A percentile compares a stretch with the other conserved stretches of the same genome.
phyloP scores from a whole-genome alignment of 1,139 yeast genomes.

The Sugiyamaella paludigena region DNA sequence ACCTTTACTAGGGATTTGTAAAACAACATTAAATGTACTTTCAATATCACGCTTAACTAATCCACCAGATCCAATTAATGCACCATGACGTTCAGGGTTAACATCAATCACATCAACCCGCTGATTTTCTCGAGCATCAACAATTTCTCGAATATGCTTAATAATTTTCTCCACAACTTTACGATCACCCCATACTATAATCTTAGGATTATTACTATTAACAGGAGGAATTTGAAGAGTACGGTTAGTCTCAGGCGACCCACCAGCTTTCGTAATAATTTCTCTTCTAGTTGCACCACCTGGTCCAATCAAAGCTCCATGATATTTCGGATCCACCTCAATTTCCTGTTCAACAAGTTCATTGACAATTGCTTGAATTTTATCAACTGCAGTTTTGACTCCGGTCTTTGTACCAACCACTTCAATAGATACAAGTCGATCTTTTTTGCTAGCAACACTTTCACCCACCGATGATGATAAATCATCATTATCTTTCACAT shows the following conservation, averaged over 20 bases:
- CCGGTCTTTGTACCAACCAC: slow-evolving; percentile 78
- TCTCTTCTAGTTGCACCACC: slow-evolving; percentile 75
- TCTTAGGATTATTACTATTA: slow-evolving; percentile 55
- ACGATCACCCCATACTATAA: slow-evolving; percentile 75
- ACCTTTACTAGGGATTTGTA: slow-evolving; percentile 62
- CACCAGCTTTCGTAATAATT: slow-evolving; percentile 79
- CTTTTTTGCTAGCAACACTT: slow-evolving; percentile 37
- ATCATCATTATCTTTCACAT: slow-evolving; percentile 54
- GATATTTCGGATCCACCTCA: slow-evolving; percentile 74
- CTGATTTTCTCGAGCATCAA: slow-evolving; percentile 63
- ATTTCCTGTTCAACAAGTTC: slow-evolving; percentile 62
- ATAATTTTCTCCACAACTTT: slow-evolving; percentile 68
- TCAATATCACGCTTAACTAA: slow-evolving; percentile 70
- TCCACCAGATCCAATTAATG: slow-evolving; percentile 82
- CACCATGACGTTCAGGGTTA: slow-evolving; percentile 72
- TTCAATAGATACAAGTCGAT: slow-evolving; percentile 52
- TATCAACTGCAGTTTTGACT: slow-evolving; percentile 69
- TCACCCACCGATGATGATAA: slow-evolving; percentile 37
- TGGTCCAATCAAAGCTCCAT: slow-evolving; percentile 76
- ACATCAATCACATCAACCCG: slow-evolving; percentile 57
- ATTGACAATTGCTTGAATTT: slow-evolving; percentile 60
- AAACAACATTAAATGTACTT: slow-evolving; percentile 59
- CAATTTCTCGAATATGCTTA: slow-evolving; percentile 60
- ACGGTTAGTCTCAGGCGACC: slow-evolving; percentile 48
- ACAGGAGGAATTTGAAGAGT: slow-evolving; percentile 75